These are phyloP conservation scores for Pseudozyma sp. DNA, from an alignment of 1,284 basidiomycete genomes.

Conservation along the genomic window DNA sequence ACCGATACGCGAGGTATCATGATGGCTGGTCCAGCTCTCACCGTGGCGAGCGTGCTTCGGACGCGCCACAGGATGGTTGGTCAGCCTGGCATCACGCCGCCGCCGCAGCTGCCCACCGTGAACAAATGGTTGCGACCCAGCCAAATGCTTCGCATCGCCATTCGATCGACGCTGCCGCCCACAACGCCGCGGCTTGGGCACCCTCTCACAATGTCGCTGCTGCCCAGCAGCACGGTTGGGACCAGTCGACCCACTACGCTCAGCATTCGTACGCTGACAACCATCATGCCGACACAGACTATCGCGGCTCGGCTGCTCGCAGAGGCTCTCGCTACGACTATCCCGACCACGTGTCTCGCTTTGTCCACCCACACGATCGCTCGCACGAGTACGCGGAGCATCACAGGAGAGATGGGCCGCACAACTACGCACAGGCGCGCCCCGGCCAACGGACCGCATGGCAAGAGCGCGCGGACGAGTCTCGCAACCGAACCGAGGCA, in stretches of 20 bases:
- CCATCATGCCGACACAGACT: conserved; percentile 4
- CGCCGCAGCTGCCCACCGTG: conserved; percentile 9
- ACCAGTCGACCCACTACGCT: conserved; percentile 12
- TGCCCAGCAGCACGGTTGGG: conserved; percentile 16
- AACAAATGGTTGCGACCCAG: conserved; percentile 15
- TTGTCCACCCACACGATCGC: conserved; percentile 10
- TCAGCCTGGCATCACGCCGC: conserved; percentile 23
- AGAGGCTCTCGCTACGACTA: conserved; percentile 13
- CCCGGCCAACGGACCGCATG: conserved; percentile 9
- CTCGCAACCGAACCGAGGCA: conserved; percentile 5
- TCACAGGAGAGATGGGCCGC: conserved; percentile 10
- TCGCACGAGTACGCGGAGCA: conserved; percentile 12
- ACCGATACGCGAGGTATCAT: conserved; percentile 17
- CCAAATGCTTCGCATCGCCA: conserved; percentile 15
- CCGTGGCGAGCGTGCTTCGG: conserved; percentile 14
- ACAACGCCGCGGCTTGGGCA: conserved; percentile 17
- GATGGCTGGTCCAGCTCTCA: conserved; percentile 28
- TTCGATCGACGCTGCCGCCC: conserved; percentile 18
- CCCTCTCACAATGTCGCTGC: conserved; percentile 5
- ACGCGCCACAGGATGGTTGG: conserved; percentile 17
- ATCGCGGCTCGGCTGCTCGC: conserved; percentile 15
- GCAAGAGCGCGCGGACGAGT: conserved; percentile 11
- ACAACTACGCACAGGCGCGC: conserved; percentile 6
- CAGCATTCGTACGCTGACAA: conserved; percentile 17
- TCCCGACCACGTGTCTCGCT: conserved; percentile 7